Evolutionary conservation across 306 rosid species (phyloP), one percentile per base, ranked within the genome.

Genomic region (Ceratonia siliqua): DNA sequence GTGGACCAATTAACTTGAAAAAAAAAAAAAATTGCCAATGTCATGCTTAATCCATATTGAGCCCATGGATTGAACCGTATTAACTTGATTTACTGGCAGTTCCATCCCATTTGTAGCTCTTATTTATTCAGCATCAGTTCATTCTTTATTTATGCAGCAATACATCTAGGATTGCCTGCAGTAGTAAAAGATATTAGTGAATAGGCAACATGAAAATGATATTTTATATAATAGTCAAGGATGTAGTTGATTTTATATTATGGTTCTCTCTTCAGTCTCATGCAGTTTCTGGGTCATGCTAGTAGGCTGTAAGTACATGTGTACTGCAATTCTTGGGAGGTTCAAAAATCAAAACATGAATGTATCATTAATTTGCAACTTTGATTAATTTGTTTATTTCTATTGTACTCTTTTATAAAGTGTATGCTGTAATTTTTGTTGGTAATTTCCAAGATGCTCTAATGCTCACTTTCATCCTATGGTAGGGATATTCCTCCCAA

Each of bases 401-500:
- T 53, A 5, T 17, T 17, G 38, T 56, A 42, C 20, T 46, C 8
- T 61, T 58, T 15, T 49, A 8, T 3, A 49, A 68, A 33, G 69
- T 75, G 35, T 64, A 43, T 32, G 39, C 20, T 58, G 48, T 56
- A 64, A 56, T 66, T 52, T 42, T 50, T 67, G 45, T 68, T 43
- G 32, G 61, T 22, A 68, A 28, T 71, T 81, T 79, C 56, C 7
- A 53, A 56, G 35, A 22, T 76, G 52, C 68, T 54, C 74, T 76
- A 49, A 78, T 67, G 15, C 76, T 35, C 57, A 39, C 68, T 72
- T 72, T 78, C 58, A 82, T 63, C 20, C 57, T 58, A 72, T 65
- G 49, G 67, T 73, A 94, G 99, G 96, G 87, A 73, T 92, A 86
- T 81, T 95, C 99, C 63, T 95, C 99, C 25, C 93, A 94, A 82